Conservation (phyloP, 768 basidiomycete species). For the Rhizopogon vinicolor region DNA sequence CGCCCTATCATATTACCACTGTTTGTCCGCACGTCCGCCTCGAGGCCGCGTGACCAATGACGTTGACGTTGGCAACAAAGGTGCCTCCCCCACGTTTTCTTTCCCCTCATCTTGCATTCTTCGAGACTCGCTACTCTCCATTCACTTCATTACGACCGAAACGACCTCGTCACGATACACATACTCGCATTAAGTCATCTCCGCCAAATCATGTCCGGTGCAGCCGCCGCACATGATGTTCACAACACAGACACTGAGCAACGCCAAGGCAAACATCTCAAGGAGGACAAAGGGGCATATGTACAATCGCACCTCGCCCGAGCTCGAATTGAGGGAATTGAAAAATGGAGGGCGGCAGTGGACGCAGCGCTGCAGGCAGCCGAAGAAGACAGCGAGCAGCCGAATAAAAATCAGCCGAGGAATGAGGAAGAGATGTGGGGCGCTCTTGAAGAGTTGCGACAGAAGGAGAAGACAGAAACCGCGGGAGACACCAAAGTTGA, state of each 20-base stretch:
- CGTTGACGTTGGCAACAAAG: neutral
- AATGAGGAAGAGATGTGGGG: neutral
- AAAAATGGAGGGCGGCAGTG: neutral
- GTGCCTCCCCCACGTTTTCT: neutral
- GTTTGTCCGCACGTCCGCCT: neutral
- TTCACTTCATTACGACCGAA: neutral
- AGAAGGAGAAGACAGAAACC: neutral
- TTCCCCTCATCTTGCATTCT: neutral
- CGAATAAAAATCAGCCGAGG: neutral
- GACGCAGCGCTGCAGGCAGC: constrained; percentile 1
- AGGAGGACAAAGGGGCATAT: neutral
- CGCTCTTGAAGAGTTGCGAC: no score
- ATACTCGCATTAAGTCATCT: neutral
- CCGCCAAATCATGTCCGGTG: neutral
- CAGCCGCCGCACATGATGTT: neutral
- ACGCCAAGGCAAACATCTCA: neutral
- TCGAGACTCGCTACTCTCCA: neutral
- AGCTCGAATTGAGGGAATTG: neutral
- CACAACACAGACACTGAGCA: neutral
- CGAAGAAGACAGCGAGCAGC: neutral
- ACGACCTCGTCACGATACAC: neutral
- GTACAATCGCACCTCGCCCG: neutral
- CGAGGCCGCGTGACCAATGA: neutral
- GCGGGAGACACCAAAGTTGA: no score
- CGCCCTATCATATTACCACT: no score